Evolutionary conservation across 164 flowering plant genomes (phyloP).

Genomic region (Vitis rotundifolia): DNA sequence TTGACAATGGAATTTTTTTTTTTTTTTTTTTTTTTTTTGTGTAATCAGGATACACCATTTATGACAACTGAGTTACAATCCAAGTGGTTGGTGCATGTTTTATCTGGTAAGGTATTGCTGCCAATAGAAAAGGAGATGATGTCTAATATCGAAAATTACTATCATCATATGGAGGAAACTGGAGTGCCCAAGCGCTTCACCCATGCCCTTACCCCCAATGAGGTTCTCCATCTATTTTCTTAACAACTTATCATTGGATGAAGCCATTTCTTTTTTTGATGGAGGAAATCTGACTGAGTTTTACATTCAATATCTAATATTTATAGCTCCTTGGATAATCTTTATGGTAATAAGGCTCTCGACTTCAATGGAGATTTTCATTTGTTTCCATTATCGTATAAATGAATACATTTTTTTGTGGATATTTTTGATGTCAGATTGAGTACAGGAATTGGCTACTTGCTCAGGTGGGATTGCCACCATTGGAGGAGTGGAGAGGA

Average conservation of each 20-base stretch:
- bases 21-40: too few species aligned
- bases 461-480: constrained; percentile 2
- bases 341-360: background rate
- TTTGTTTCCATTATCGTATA: background rate
- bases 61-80: constrained; percentile 9
- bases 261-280: background rate
- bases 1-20: too few species aligned
- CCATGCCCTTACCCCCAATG: background rate
- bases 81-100: constrained; percentile 16
- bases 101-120: constrained; percentile 11
- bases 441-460: constrained; percentile 7
- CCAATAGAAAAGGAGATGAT: constrained; percentile 12
- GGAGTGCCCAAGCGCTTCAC: constrained; percentile 13
- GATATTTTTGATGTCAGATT: background rate
- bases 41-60: background rate
- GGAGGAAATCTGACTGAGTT: background rate
- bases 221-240: background rate
- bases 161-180: constrained; percentile 9
- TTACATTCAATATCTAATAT: too few species aligned
- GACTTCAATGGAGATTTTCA: background rate
- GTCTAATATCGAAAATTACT: background rate
- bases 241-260: background rate
- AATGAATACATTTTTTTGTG: background rate
- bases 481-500: constrained; percentile 10
- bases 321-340: too few species aligned